These are phyloP conservation scores for Epicoccum sorghinum DNA, from an alignment of 2,329 filamentous ascomycete species.

Conservation along the genomic window DNA sequence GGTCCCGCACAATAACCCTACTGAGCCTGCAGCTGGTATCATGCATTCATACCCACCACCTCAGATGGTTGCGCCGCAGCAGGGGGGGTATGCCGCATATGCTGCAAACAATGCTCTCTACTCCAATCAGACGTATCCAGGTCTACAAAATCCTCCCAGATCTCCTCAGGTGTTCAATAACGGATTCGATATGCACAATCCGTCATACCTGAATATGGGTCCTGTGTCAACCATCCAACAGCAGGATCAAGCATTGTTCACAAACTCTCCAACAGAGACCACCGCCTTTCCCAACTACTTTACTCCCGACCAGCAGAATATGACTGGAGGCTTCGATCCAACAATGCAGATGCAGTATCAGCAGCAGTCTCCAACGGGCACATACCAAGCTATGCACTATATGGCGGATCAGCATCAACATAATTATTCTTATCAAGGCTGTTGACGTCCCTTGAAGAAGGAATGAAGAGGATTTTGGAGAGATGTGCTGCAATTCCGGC, in stretches of 20 bases:
- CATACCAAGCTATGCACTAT: conserved; percentile 44
- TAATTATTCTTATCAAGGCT: conserved; percentile 36
- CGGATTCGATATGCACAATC: conserved; percentile 37
- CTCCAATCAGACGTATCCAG: conserved; percentile 43
- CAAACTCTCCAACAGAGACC: conserved; percentile 46
- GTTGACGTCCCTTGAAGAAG: not conserved
- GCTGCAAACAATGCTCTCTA: conserved; percentile 26
- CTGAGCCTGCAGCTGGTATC: conserved; percentile 26
- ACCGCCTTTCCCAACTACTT: conserved; percentile 44
- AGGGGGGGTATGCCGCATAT: conserved; percentile 31
- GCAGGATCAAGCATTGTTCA: conserved; percentile 40
- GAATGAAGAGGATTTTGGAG: not conserved
- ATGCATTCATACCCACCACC: conserved; percentile 50
- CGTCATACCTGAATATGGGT: conserved; percentile 32
- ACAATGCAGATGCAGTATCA: conserved; percentile 39
- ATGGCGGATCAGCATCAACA: conserved; percentile 33
- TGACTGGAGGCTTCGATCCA: conserved; percentile 36
- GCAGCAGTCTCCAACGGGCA: conserved; percentile 21
- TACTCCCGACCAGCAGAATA: conserved; percentile 34
- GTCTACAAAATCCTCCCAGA: conserved; percentile 39
- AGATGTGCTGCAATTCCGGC: not conserved
- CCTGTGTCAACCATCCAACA: conserved; percentile 38
- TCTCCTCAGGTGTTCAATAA: conserved; percentile 37
- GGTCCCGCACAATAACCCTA: conserved; percentile 33
- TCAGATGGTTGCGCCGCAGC: conserved; percentile 36